Conservation (phyloP, 441 rosid genomes). For the Gossypium armourianum region DNA sequence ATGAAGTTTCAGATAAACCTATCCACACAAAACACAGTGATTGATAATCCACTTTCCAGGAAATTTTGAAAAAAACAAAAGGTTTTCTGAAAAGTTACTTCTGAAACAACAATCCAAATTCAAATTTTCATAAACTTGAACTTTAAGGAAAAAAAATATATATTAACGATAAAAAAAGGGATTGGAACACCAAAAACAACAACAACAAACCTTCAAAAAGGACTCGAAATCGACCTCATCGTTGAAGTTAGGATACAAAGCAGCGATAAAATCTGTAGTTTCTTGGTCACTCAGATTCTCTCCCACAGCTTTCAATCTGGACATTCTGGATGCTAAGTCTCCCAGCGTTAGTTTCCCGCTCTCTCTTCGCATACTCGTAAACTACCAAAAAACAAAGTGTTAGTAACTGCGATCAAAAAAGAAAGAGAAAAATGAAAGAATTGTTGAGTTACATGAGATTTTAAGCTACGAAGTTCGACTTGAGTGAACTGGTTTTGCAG, state of each 20-base stretch:
- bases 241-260: constrained; percentile 41
- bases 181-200: neutral
- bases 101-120: neutral
- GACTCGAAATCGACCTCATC: constrained; percentile 93
- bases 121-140: neutral
- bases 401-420: neutral
- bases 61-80: neutral
- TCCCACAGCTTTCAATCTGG: constrained; percentile 65
- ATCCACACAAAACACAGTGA: neutral
- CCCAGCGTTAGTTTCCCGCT: constrained; percentile 71
- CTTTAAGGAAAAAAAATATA: neutral
- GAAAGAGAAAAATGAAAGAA: neutral
- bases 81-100: neutral
- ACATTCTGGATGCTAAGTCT: constrained; percentile 76
- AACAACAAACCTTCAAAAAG: constrained; percentile 49
- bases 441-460: constrained; percentile 48
- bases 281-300: constrained; percentile 68
- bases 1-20: constrained; percentile 79
- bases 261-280: constrained; percentile 51
- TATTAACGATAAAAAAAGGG: neutral
- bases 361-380: constrained; percentile 78
- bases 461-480: constrained; percentile 89
- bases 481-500: constrained; percentile 95
- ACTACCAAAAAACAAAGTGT: constrained; percentile 26
- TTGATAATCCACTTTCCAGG: too few relatives aligned